Evolutionary conservation across 1,139 yeast species (phyloP), one percentile per base, ranked within the genome.

Genomic region (Blastobotrys apis): DNA sequence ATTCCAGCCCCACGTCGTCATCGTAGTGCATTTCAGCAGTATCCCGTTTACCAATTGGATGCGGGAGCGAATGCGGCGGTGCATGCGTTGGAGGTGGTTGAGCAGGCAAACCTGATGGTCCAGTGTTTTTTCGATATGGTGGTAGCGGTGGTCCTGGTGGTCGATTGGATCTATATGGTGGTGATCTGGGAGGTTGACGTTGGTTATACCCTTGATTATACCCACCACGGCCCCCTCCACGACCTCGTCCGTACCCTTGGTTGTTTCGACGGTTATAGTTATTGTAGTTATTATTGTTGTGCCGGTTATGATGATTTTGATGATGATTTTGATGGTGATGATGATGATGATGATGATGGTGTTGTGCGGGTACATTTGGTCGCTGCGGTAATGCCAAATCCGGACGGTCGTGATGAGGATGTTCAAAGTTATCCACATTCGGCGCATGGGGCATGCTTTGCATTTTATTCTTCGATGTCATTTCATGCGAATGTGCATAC

Each of bases 401-500:
- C 22, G 23, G n/a, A 38, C 23, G 41, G 10, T 40, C 32, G 16
- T 29, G n/a, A 8, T 25, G 23, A 25, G 33, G 10, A 21, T 47
- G 50, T 32, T 41, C 47, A 4, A 39, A 25, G 6, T 41, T 35
- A 33, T 47, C 47, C 8, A 47, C 50, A 33, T 52, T 45, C 2
- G 55, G 55, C 2, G 54, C 54, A 33, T 50, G 55, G 2, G 45
- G 49, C 10, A 36, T 42, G 29, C 37, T 56, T 49, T 45, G 49
- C 49, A 66, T 69, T 54, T 71, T 71, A 54, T 77, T 78, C 53
- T 79, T 71, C 44, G 80, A 78, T 59, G 85, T 95, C 33, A 87
- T 78, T 62, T 92, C 97, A 62, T 92, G 97, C 52, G 94, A 80
- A 53, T 90, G 95, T 51, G 84, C 88, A 55, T 83, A 84, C 37